Conservation (phyloP, 2,329 filamentous ascomycete species). For the Xylaria sp. region DNA sequence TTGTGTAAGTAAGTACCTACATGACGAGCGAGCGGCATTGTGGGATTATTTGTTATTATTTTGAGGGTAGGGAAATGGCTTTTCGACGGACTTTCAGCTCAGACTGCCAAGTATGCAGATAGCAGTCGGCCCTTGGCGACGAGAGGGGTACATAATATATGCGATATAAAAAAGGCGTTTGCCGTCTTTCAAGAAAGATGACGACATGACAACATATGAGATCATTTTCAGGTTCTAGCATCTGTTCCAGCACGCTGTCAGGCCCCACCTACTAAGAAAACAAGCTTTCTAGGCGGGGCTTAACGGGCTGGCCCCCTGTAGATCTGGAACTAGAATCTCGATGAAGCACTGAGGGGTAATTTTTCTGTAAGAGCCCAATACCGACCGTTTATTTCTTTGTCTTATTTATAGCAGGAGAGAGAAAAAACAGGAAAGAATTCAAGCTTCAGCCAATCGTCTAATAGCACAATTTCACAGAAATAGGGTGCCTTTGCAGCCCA, state of each 20-base stretch:
- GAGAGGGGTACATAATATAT: slow-evolving; percentile 16
- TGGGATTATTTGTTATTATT: neutral
- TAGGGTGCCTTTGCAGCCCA: too few species aligned
- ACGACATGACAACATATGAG: neutral
- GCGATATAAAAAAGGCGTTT: neutral
- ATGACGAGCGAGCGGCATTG: slow-evolving; percentile 33
- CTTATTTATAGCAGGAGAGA: too few species aligned
- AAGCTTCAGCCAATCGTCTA: neutral
- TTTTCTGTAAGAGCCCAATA: neutral
- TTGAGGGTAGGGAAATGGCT: neutral
- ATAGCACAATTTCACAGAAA: neutral
- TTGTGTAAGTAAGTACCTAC: slow-evolving; percentile 3
- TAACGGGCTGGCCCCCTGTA: slow-evolving; percentile 9
- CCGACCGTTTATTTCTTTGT: neutral
- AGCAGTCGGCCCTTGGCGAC: too few species aligned
- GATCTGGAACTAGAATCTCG: slow-evolving; percentile 1
- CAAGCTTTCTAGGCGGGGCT: slow-evolving; percentile 30
- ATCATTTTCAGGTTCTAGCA: neutral
- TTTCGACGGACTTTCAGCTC: neutral
- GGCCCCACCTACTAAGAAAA: slow-evolving; percentile 14
- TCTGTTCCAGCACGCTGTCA: neutral
- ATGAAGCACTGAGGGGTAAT: neutral
- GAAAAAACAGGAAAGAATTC: neutral
- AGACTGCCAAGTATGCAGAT: neutral
- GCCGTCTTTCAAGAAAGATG: slow-evolving; percentile 18